phyloP scores from a whole-genome alignment of 176 grass and related monocot species.

The Alopecurus myosuroides region DNA sequence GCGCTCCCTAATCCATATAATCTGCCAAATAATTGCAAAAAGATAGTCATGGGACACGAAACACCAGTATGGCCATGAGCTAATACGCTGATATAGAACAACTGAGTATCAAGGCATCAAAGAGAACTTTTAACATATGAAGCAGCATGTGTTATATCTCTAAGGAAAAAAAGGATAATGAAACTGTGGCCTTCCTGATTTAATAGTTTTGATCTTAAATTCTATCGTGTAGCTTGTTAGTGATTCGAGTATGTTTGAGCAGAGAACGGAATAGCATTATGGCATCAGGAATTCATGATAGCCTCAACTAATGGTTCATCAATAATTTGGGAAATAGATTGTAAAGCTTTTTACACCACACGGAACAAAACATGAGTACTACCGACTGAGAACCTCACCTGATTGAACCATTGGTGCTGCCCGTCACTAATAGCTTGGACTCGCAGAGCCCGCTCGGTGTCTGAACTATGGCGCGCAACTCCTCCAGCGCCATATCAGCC shows the following conservation, averaged over 20 bases:
- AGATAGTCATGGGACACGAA: background rate
- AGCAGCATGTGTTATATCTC: background rate
- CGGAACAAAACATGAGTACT: background rate
- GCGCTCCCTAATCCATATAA: conserved; percentile 38
- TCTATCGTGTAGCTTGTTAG: background rate
- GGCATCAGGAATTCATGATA: conserved; percentile 1
- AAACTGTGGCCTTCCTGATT: background rate
- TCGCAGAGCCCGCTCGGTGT: conserved; percentile 37
- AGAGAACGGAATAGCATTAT: background rate
- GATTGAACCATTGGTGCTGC: conserved; percentile 47
- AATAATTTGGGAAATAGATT: background rate
- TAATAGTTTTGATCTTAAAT: background rate
- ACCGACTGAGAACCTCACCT: conserved; percentile 27
- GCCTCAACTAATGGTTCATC: background rate
- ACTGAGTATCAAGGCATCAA: background rate
- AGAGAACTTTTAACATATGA: background rate
- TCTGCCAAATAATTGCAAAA: conserved; percentile 30
- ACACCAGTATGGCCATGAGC: background rate
- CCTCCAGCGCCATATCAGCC: conserved; percentile 49
- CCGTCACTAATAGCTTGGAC: conserved; percentile 35
- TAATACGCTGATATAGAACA: background rate
- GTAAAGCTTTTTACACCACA: background rate
- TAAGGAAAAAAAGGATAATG: background rate
- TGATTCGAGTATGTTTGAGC: background rate
- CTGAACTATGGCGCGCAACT: conserved; percentile 37